Percentiles rank a stretch among this genome's conserved stretches.
phyloP scores from a whole-genome alignment of 495 filamentous ascomycete species.

The Rusavskia elegans region DNA sequence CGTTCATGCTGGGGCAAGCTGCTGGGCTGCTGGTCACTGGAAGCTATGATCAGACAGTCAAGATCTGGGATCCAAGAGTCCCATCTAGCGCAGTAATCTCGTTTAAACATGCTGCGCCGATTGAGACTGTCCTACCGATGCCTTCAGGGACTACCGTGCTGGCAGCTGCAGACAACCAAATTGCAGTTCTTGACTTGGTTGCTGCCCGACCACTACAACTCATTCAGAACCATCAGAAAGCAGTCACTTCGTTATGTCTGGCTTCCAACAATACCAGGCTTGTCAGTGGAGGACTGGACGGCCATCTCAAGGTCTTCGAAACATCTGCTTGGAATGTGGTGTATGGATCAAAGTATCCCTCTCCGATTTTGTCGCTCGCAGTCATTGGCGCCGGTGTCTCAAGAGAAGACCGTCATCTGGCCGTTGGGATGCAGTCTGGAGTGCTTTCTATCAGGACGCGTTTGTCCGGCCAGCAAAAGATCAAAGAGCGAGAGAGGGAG shows the following conservation, averaged over 20 bases:
- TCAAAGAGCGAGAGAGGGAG: conserved; percentile 56
- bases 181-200: conserved; percentile 86
- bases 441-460: conserved; percentile 76
- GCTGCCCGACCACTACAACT: conserved; percentile 74
- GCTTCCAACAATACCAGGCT: conserved; percentile 67
- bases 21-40: conserved; percentile 67
- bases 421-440: conserved; percentile 86
- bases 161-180: conserved; percentile 70
- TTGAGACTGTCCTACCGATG: conserved; percentile 77
- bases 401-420: conserved; percentile 73
- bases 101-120: conserved; percentile 77
- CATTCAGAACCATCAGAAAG: conserved; percentile 93
- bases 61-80: conserved; percentile 79
- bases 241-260: conserved; percentile 67
- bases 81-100: conserved; percentile 58
- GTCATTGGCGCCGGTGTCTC: conserved; percentile 50
- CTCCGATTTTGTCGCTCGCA: conserved; percentile 68
- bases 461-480: conserved; percentile 66
- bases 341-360: conserved; percentile 77
- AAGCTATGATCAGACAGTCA: conserved; percentile 86
- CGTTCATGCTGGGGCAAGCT: conserved; percentile 63
- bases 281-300: conserved; percentile 77
- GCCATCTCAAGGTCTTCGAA: conserved; percentile 93
- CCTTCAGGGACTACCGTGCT: conserved; percentile 73
- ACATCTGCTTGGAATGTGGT: conserved; percentile 85